Evolutionary conservation across 306 rosid genomes (phyloP).

Genomic region (Gastrolobium villosum): DNA sequence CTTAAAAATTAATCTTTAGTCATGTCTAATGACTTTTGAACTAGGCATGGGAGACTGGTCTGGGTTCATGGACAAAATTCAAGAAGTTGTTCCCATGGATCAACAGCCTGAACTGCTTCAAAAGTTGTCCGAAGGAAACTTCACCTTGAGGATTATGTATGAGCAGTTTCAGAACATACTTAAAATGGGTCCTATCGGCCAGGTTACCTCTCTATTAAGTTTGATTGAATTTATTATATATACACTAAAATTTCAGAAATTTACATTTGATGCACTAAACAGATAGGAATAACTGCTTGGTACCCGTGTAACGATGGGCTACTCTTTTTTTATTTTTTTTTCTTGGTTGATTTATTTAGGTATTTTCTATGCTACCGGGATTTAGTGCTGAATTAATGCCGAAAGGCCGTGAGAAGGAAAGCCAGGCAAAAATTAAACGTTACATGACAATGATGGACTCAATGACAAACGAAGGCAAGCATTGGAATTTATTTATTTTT

Average conservation of each 20-base stretch:
- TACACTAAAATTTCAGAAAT: neutral
- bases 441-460: slow-evolving; percentile 99
- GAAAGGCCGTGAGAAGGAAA: slow-evolving; percentile 91
- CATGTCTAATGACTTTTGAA: slow-evolving; percentile 26
- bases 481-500: neutral
- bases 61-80: slow-evolving; percentile 90
- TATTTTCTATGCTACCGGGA: slow-evolving; percentile 89
- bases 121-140: slow-evolving; percentile 84
- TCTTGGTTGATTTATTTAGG: slow-evolving; percentile 55
- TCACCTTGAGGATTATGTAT: slow-evolving; percentile 82
- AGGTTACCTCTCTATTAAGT: slow-evolving; percentile 56
- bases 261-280: slow-evolving; percentile 6
- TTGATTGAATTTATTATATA: slow-evolving; percentile 9
- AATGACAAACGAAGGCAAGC: slow-evolving; percentile 87
- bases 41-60: slow-evolving; percentile 91
- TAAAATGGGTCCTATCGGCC: slow-evolving; percentile 83
- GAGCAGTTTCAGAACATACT: slow-evolving; percentile 83
- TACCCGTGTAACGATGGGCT: slow-evolving; percentile 24
- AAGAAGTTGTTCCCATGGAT: slow-evolving; percentile 94
- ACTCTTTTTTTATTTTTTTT: slow-evolving; percentile 4
- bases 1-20: slow-evolving; percentile 6
- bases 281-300: slow-evolving; percentile 18
- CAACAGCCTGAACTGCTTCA: slow-evolving; percentile 89
- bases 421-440: slow-evolving; percentile 87
- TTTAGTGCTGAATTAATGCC: slow-evolving; percentile 85